A percentile compares a stretch with the other conserved stretches of the same genome.
These are phyloP conservation scores for Kingdonia uniflora DNA, from an alignment of 164 flowering plant genomes.

Conservation along the genomic window DNA sequence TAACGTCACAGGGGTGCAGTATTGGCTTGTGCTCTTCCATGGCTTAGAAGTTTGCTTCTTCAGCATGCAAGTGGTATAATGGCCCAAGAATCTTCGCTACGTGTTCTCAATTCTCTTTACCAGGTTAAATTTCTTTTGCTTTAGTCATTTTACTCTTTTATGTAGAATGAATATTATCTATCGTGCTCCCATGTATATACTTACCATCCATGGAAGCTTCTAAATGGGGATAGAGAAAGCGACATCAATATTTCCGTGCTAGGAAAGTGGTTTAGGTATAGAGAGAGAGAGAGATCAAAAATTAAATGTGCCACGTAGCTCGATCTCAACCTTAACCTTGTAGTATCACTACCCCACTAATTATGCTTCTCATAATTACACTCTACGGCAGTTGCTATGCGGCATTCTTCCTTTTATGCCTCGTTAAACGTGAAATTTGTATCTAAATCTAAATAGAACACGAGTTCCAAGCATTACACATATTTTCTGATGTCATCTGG, in stretches of 20 bases:
- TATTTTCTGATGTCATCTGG: background rate
- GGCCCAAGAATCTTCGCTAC: constrained; percentile 78
- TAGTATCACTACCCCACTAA: too few relatives aligned
- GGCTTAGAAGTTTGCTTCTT: constrained; percentile 79
- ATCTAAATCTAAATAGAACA: too few relatives aligned
- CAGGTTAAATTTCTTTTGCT: constrained; percentile 35
- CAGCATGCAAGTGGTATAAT: constrained; percentile 74
- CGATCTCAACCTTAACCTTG: too few relatives aligned
- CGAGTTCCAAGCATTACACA: background rate
- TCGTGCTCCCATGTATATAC: background rate
- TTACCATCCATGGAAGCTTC: background rate
- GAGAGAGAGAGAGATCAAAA: too few relatives aligned
- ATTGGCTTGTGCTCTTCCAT: constrained; percentile 74
- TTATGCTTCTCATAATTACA: too few relatives aligned
- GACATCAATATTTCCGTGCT: too few relatives aligned
- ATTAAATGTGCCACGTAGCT: too few relatives aligned
- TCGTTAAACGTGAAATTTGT: too few relatives aligned
- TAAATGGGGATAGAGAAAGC: too few relatives aligned
- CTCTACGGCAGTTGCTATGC: too few relatives aligned
- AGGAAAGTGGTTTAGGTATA: too few relatives aligned
- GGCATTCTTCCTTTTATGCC: too few relatives aligned
- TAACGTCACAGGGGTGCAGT: constrained; percentile 65
- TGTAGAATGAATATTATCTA: background rate
- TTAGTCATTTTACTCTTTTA: background rate
- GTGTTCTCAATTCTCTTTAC: constrained; percentile 59